These are phyloP conservation scores for Fusarium buharicum DNA, from an alignment of 2,329 filamentous ascomycete genomes.

Conservation along the genomic window DNA sequence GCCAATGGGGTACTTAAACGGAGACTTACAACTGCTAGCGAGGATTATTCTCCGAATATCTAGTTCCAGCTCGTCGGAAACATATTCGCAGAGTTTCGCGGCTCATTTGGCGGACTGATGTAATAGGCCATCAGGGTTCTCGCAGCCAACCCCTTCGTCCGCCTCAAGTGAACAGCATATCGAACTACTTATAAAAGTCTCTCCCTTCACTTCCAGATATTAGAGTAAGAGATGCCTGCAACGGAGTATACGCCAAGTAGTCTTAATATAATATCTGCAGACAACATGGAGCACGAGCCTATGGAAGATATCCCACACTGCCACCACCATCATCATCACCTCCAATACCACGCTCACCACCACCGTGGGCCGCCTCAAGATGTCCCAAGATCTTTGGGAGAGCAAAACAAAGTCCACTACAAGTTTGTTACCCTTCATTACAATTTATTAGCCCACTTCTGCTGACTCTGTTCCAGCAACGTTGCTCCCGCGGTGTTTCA, in stretches of 20 bases:
- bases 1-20: no score
- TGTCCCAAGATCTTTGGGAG: constrained; percentile 27
- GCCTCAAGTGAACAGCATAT: no score
- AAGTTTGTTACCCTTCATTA: constrained; percentile 22
- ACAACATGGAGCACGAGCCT: constrained; percentile 18
- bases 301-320: constrained; percentile 25
- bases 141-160: constrained; percentile 12
- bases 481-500: constrained; percentile 29
- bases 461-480: constrained; percentile 23
- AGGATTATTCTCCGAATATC: no score
- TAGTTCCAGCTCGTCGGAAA: no score
- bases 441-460: accelerated
- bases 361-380: constrained; percentile 33
- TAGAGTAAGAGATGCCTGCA: no score
- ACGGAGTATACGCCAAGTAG: no score
- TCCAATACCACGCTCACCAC: constrained; percentile 38
- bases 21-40: neutral
- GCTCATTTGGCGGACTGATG: constrained; percentile 3
- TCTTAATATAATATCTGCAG: no score
- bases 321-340: constrained; percentile 39
- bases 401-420: constrained; percentile 45
- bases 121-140: constrained; percentile 7
- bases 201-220: neutral
- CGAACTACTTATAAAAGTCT: no score
- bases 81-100: neutral